These are phyloP conservation scores for Botrytis galanthina DNA, from an alignment of 2,329 filamentous ascomycete species.

Conservation along the genomic window DNA sequence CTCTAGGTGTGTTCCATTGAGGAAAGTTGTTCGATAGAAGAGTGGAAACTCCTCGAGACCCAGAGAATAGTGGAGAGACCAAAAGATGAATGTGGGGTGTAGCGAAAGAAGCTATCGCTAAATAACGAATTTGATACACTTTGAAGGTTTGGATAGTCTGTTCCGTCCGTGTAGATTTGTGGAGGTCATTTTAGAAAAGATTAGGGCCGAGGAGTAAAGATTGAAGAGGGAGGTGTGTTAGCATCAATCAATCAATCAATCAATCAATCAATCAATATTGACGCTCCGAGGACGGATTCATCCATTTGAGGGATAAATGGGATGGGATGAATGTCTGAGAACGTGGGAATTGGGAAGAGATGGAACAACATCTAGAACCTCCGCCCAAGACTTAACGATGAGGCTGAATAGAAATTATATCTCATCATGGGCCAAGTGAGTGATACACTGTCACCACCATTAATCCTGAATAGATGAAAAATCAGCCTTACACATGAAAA, in stretches of 20 bases:
- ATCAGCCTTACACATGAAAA: constrained; percentile 16
- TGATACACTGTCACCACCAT: constrained; percentile 4
- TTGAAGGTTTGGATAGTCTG: not conserved
- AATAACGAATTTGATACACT: constrained; percentile 8
- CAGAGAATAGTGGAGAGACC: constrained; percentile 1
- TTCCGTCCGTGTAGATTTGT: not conserved
- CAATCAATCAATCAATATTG: not conserved
- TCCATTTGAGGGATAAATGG: not conserved
- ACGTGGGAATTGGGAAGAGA: not conserved
- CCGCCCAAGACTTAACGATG: not conserved
- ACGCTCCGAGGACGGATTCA: constrained; percentile 3
- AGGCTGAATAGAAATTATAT: constrained; percentile 14
- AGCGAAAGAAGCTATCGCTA: constrained; percentile 1
- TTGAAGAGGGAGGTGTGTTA: not conserved
- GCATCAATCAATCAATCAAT: constrained; percentile 1
- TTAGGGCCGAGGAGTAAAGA: constrained; percentile 4
- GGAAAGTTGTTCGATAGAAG: not conserved
- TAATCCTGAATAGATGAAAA: not conserved
- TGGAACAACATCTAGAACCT: constrained; percentile 5
- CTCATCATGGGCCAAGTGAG: not conserved
- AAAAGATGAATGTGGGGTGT: not conserved
- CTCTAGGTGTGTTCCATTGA: not conserved
- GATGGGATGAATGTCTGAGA: not conserved
- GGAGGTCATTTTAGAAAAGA: constrained; percentile 15
- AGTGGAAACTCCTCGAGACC: not conserved